phyloP scores from a whole-genome alignment of 2,329 filamentous ascomycete species.

The Nakataea oryzae region DNA sequence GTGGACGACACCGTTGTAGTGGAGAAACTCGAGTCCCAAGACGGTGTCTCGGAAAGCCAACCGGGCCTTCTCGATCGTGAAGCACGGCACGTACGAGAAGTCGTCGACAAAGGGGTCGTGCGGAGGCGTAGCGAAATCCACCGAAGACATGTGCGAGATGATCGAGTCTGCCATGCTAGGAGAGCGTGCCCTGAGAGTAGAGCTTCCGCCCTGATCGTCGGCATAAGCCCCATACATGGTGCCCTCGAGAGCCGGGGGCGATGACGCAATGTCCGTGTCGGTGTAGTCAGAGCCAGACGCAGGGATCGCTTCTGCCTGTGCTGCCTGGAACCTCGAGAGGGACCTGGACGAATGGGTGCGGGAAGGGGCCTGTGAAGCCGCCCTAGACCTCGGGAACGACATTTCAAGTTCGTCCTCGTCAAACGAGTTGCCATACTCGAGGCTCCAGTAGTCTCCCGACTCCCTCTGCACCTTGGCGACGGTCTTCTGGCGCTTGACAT shows the following conservation, averaged over 20 bases:
- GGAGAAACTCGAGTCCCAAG: conserved; percentile 84
- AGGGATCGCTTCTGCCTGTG: neutral
- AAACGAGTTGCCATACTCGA: conserved; percentile 61
- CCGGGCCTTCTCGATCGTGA: conserved; percentile 75
- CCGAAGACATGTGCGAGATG: conserved; percentile 58
- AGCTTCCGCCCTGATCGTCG: conserved; percentile 29
- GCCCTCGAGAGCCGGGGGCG: conserved; percentile 56
- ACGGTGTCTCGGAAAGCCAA: conserved; percentile 87
- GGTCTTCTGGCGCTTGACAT: conserved; percentile 42
- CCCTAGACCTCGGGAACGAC: conserved; percentile 28
- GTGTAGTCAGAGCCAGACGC: conserved; percentile 19
- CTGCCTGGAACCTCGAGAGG: conserved; percentile 13
- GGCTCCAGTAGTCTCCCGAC: conserved; percentile 66
- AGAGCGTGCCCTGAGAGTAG: conserved; percentile 52
- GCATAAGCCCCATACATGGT: conserved; percentile 66
- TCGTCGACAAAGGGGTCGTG: conserved; percentile 72
- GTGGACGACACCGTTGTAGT: conserved; percentile 77
- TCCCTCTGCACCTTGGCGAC: conserved; percentile 37
- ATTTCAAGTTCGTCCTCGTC: conserved; percentile 26
- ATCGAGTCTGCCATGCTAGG: conserved; percentile 74
- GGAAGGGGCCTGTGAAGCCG: conserved; percentile 35
- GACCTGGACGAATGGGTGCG: conserved; percentile 36
- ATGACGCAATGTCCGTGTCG: conserved; percentile 28
- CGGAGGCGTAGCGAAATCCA: conserved; percentile 45
- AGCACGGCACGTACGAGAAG: conserved; percentile 84